Conservation (phyloP, 169 alveolate species). For the Amoebophrya sp. region DNA sequence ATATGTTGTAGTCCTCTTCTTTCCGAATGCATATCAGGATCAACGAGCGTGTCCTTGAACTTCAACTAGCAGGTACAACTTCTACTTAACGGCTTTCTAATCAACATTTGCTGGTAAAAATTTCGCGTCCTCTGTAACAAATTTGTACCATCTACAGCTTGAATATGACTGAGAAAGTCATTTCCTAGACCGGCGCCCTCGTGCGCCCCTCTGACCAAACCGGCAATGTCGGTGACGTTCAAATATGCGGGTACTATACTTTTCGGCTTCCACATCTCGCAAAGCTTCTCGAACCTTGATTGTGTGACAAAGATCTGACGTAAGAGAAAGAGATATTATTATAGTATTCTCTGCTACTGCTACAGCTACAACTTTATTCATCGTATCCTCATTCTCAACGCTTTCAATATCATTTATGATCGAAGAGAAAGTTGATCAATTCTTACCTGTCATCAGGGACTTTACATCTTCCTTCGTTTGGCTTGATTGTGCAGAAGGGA, state of each 20-base stretch:
- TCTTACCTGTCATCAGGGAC: conserved; percentile 35
- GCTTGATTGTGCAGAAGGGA: conserved; percentile 87
- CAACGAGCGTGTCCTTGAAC: too few relatives aligned
- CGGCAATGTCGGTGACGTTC: conserved; percentile 96
- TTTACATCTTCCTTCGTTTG: background rate
- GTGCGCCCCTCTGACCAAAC: conserved; percentile 96
- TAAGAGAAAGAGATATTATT: too few relatives aligned
- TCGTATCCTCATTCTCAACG: too few relatives aligned
- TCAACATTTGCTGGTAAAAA: background rate
- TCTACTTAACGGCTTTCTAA: too few relatives aligned
- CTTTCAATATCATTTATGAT: too few relatives aligned
- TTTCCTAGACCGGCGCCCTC: conserved; percentile 98
- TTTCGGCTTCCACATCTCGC: conserved; percentile 88
- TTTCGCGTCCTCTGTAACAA: background rate
- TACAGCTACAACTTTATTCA: too few relatives aligned
- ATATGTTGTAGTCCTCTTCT: too few relatives aligned
- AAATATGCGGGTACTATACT: conserved; percentile 89
- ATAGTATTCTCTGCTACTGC: too few relatives aligned
- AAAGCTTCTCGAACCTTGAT: conserved; percentile 80
- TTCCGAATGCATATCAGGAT: too few relatives aligned
- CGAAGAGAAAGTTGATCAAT: too few relatives aligned
- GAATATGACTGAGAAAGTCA: conserved; percentile 93
- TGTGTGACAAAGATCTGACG: background rate
- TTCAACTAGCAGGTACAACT: too few relatives aligned
- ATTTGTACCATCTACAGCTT: conserved; percentile 63